phyloP scores from a whole-genome alignment of 768 basidiomycete genomes.

The Serendipita sp. region DNA sequence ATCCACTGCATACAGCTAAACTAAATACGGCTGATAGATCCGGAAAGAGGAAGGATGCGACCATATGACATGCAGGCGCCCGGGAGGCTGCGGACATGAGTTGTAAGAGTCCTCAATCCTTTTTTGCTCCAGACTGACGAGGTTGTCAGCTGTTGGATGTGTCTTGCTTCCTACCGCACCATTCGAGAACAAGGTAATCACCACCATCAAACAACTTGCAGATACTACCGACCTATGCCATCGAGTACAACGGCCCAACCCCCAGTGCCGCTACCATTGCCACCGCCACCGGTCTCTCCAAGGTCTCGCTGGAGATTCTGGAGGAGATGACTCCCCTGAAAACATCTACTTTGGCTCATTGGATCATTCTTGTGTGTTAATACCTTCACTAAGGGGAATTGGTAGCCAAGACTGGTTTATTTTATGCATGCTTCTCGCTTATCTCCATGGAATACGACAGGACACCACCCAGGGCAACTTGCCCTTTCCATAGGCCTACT shows the following conservation, averaged over 20 bases:
- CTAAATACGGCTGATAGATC: background rate
- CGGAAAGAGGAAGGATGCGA: background rate
- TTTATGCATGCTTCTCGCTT: too few relatives aligned
- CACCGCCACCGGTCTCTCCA: background rate
- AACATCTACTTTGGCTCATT: background rate
- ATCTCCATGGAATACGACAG: too few relatives aligned
- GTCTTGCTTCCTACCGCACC: background rate
- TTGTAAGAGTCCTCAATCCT: background rate
- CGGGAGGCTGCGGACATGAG: background rate
- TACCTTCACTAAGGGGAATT: too few relatives aligned
- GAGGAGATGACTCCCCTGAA: background rate
- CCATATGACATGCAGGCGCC: background rate
- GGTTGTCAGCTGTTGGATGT: background rate
- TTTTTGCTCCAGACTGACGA: background rate
- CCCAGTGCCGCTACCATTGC: background rate
- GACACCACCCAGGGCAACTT: background rate
- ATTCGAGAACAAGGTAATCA: background rate
- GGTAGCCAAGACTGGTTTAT: too few relatives aligned
- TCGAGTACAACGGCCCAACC: background rate
- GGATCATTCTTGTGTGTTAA: background rate
- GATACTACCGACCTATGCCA: background rate
- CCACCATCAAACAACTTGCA: background rate
- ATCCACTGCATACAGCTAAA: background rate
- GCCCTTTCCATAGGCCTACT: background rate
- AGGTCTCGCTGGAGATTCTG: background rate